Conservation (phyloP, 2,329 filamentous ascomycete genomes). For the Penicillium sp. region DNA sequence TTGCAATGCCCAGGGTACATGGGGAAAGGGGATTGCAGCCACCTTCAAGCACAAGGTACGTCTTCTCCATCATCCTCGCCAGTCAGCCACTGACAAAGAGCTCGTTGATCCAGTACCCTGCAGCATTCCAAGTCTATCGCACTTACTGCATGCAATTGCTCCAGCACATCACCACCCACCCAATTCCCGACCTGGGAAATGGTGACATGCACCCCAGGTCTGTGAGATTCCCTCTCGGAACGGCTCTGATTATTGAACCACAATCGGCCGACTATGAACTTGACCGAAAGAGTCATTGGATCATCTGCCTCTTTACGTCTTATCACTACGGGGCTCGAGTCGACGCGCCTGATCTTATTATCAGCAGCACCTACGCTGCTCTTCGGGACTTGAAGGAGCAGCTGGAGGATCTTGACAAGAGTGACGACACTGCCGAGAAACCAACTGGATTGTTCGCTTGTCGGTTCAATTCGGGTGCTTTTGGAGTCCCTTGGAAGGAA, state of each 20-base stretch:
- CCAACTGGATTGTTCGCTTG: slow-evolving; percentile 48
- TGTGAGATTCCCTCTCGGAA: slow-evolving; percentile 42
- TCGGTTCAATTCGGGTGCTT: slow-evolving; percentile 58
- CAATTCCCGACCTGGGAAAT: slow-evolving; percentile 6
- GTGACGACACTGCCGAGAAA: background rate
- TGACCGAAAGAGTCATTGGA: slow-evolving; percentile 47
- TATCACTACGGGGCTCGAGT: slow-evolving; percentile 46
- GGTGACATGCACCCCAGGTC: slow-evolving; percentile 8
- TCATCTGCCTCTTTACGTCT: slow-evolving; percentile 60
- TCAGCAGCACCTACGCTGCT: slow-evolving; percentile 50
- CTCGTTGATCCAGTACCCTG: slow-evolving; percentile 47
- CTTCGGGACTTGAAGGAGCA: slow-evolving; percentile 49
- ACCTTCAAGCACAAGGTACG: slow-evolving; percentile 46
- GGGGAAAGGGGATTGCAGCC: slow-evolving; percentile 59
- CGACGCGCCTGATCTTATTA: slow-evolving; percentile 42
- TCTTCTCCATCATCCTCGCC: background rate
- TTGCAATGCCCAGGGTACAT: slow-evolving; percentile 57
- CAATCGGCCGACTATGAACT: slow-evolving; percentile 34
- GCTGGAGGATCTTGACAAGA: slow-evolving; percentile 31
- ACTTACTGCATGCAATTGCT: slow-evolving; percentile 44
- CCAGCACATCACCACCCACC: background rate
- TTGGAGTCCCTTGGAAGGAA: slow-evolving; percentile 54
- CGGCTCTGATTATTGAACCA: slow-evolving; percentile 54
- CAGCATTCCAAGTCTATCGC: slow-evolving; percentile 50
- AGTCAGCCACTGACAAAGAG: slow-evolving; percentile 1